These are phyloP conservation scores for Lecanoromycetidae sp. DNA, from an alignment of 2,329 filamentous ascomycete genomes.

Conservation along the genomic window DNA sequence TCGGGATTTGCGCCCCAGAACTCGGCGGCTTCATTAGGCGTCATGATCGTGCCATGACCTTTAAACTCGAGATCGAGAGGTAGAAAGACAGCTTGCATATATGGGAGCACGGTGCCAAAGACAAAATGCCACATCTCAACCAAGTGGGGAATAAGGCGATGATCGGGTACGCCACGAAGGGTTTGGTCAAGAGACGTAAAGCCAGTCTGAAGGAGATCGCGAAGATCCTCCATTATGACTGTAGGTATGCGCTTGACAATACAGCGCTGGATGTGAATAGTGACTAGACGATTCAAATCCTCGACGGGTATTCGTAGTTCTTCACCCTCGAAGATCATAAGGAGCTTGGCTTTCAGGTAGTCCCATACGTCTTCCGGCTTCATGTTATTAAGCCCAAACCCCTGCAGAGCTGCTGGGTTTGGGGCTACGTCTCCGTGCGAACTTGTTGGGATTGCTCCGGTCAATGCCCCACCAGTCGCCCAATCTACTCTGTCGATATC, in stretches of 20 bases:
- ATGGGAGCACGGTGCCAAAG: slow-evolving; percentile 80
- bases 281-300: slow-evolving; percentile 52
- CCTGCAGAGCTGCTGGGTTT: slow-evolving; percentile 24
- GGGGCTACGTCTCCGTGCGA: slow-evolving; percentile 7
- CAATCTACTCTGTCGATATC: slow-evolving; percentile 17
- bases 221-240: slow-evolving; percentile 49
- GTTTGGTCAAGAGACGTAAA: slow-evolving; percentile 80
- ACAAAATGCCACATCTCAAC: slow-evolving; percentile 92
- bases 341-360: slow-evolving; percentile 48
- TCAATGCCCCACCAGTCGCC: slow-evolving; percentile 11
- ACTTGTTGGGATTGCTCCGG: slow-evolving; percentile 18
- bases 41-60: slow-evolving; percentile 69
- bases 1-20: slow-evolving; percentile 71
- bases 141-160: slow-evolving; percentile 75
- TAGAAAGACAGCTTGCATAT: slow-evolving; percentile 88
- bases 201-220: slow-evolving; percentile 54
- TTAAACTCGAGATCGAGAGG: slow-evolving; percentile 89
- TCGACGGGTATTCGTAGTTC: slow-evolving; percentile 53
- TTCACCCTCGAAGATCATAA: slow-evolving; percentile 54
- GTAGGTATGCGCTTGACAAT: slow-evolving; percentile 48
- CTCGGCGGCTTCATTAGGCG: slow-evolving; percentile 64
- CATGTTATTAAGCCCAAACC: slow-evolving; percentile 57
- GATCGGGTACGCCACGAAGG: slow-evolving; percentile 65
- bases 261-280: slow-evolving; percentile 50
- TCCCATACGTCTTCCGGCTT: slow-evolving; percentile 56